Base-by-base conservation (phyloP, 2,329 filamentous ascomycete species). In the Grosmannia huntii region DNA sequence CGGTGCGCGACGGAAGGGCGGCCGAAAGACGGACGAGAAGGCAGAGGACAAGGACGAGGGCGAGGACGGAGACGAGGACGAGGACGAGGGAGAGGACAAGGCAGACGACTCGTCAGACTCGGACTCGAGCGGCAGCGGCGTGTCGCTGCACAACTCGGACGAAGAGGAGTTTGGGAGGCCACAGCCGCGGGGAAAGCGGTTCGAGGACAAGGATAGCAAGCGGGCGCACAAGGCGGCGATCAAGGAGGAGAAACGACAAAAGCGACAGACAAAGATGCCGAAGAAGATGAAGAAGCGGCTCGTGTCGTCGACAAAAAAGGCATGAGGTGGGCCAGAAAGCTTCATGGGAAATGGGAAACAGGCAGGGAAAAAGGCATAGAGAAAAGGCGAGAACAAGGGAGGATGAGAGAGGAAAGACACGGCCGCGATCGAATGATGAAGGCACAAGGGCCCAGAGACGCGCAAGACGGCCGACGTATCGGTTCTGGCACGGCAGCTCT, bases 241-340 rank as follows among this genome's bases (percentile, higher is more conserved):
- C 64, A 99, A 97, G 74, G 92, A 96, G 67, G 92, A 91, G 67
- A 96, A 96, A 75, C 84, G 90, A 41, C 91, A 96, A 71, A 90
- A 95, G 76, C 78, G 94, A 60, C 89, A 92, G 71, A 87, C 89
- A 4, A 99, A 99, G 77, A 95, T 99, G 73, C 92, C 94, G 0
- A 99, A 99, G 74, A 84, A 95, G 69, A 64, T 96, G 38, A 99
- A 99, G 80, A 97, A 96, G 77, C 89, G 87, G 69, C 72, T 95
- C 59, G 82, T 95, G 28, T 80, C 78, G 58, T 76, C 76, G 62
- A 76, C 82, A 58, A 76, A 82, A 64, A 82, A 80, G 67, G 86
- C 46, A 21, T 58, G 58, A 60, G 38, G 7, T n/a, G n/a, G n/a
- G n/a, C n/a, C n/a, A 28, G 28, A 28, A 28, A 1, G 5, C 5